These are phyloP conservation scores for Camillea tinctor DNA, from an alignment of 2,329 filamentous ascomycete species.

Conservation along the genomic window DNA sequence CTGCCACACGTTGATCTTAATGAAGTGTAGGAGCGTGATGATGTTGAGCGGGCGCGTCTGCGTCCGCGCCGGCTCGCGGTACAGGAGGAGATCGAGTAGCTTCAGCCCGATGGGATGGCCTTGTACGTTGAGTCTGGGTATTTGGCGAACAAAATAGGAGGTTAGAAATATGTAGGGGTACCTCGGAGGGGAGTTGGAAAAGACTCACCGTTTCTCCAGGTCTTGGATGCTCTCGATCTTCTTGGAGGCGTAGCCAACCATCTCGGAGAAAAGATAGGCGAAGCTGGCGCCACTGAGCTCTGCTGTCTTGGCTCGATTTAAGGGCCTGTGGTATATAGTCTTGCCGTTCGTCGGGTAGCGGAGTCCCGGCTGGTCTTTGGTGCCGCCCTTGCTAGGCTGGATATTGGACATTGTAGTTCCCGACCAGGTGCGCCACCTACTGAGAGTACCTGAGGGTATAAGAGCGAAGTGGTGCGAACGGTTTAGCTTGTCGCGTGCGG, in stretches of 20 bases:
- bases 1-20: constrained; percentile 88
- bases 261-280: constrained; percentile 93
- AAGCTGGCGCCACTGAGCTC: constrained; percentile 93
- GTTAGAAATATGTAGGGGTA: not conserved
- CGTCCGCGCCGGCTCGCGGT: constrained; percentile 69
- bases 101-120: constrained; percentile 93
- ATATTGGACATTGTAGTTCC: constrained; percentile 47
- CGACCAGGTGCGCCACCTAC: not conserved
- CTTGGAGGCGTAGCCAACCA: constrained; percentile 92
- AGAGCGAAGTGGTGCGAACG: not conserved
- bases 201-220: constrained; percentile 76
- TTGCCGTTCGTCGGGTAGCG: constrained; percentile 91
- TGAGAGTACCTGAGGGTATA: not conserved
- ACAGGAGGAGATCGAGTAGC: constrained; percentile 91
- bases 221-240: constrained; percentile 91
- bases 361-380: constrained; percentile 61
- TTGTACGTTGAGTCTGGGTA: constrained; percentile 74
- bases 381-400: constrained; percentile 44
- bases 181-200: not conserved
- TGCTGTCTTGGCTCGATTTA: constrained; percentile 84
- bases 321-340: constrained; percentile 94
- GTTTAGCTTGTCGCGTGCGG: not conserved
- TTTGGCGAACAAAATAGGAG: constrained; percentile 5
- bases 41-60: constrained; percentile 81
- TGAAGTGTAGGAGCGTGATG: constrained; percentile 88